Percentiles rank a stretch among this genome's conserved stretches.
Conservation (phyloP, 169 alveolate genomes). For the Cryptosporidium ubiquitum region DNA sequence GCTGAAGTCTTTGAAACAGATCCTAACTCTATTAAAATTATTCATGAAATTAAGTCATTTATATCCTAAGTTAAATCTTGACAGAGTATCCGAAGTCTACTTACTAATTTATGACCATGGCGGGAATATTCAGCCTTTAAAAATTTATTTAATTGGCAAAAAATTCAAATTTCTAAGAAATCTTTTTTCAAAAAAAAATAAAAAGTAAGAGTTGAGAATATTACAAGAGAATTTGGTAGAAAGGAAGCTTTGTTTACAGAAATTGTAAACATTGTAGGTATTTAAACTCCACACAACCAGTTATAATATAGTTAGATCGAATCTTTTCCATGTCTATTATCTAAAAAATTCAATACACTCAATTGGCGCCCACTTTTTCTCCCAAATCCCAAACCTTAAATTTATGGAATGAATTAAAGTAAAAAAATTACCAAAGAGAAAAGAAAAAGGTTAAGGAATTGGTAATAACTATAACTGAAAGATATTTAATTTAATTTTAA, state of each 20-base stretch:
- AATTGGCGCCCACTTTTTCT: slow-evolving; percentile 40
- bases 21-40: not conserved
- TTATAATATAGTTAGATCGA: not conserved
- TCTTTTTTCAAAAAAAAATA: too few relatives aligned
- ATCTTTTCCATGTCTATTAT: slow-evolving; percentile 2
- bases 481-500: not conserved
- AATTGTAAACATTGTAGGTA: not conserved
- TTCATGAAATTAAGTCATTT: not conserved
- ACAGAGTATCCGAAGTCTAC: not conserved
- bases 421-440: slow-evolving; percentile 14
- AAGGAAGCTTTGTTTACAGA: not conserved
- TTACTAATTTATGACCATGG: not conserved
- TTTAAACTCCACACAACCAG: not conserved
- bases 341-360: slow-evolving; percentile 38
- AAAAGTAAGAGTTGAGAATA: not conserved
- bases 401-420: not conserved
- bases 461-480: not conserved
- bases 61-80: not conserved
- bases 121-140: not conserved
- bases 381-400: slow-evolving; percentile 53
- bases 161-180: too few relatives aligned
- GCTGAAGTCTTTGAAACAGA: not conserved
- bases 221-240: not conserved
- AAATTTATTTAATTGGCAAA: not conserved
- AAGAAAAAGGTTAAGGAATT: not conserved